Evolutionary conservation across 257 asterid species (phyloP).

Genomic region (Forsythia suspensa): DNA sequence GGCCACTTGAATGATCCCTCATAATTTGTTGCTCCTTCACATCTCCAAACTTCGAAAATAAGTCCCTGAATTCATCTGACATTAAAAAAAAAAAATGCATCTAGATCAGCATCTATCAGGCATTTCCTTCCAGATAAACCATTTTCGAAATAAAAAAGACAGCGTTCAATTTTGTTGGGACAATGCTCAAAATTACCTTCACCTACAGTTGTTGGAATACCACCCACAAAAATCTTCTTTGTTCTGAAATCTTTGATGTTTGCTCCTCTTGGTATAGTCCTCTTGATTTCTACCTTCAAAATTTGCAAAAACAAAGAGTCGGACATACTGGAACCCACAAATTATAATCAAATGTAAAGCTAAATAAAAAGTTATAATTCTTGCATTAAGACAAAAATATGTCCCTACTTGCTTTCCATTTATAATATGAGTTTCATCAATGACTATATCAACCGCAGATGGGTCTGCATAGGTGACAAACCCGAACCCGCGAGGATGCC

Average conservation of each 20-base stretch:
- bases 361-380: not conserved
- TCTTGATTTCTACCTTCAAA: constrained; percentile 59
- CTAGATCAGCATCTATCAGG: constrained; percentile 1
- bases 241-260: constrained; percentile 50
- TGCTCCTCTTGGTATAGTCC: constrained; percentile 65
- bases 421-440: constrained; percentile 50
- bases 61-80: constrained; percentile 55
- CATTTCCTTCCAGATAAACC: not conserved
- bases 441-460: constrained; percentile 50
- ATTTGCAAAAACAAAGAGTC: not conserved
- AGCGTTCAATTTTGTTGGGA: not conserved
- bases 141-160: not conserved
- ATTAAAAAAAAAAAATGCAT: constrained; percentile 23
- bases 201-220: constrained; percentile 49
- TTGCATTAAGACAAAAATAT: not conserved
- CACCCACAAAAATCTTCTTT: constrained; percentile 63
- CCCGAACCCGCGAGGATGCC: constrained; percentile 64
- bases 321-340: not conserved
- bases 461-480: constrained; percentile 58
- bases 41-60: constrained; percentile 51
- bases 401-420: constrained; percentile 57
- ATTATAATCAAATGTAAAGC: not conserved
- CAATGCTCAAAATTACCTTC: constrained; percentile 39
- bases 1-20: constrained; percentile 53
- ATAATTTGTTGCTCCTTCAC: constrained; percentile 61